Base-by-base conservation (phyloP, 2,329 filamentous ascomycete species). In the Xylariaceae sp. region DNA sequence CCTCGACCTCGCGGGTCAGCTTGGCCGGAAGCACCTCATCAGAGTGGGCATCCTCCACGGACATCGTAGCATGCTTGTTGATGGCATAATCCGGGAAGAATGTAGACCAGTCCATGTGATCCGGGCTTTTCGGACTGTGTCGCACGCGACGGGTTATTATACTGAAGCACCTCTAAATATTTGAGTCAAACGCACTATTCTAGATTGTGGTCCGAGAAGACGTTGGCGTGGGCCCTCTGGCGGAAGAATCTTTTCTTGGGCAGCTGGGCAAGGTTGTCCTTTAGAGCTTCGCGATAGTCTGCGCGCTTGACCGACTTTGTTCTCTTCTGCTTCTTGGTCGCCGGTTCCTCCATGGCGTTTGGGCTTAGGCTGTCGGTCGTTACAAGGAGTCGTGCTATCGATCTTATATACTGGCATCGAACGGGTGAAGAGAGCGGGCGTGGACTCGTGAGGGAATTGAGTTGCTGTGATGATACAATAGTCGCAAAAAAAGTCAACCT, bases 231-330 rank as follows among this genome's bases (percentile, higher is more conserved):
- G 35, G 94, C 94, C 68, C 94, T 82, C 71, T 99, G 94, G 48
- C 94, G 83, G 69, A 96, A 99, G 73, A 94, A 96, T 74, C 88
- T 92, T 77, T 99, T 99, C 71, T 89, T 86, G 10, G 94, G 94
- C 62, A 96, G 72, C 61, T 83, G 78, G 36, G 72, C 71, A 18
- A 70, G 75, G 63, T 79, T 75, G 54, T 79, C 72, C 35, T 71
- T 70, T 45, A 76, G 75, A 46, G 75, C 71, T 48, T 76, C 76
- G 59, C 80, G 82, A 64, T 87, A 88, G 51, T 79, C 78, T 50
- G 83, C 78, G 22, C 22, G 22, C 22, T 27, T 27, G 22, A 27
- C 7, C 22, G 4, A 27, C 22, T 27, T 27, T 27, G 22, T 27
- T 57, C 87, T 83, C 72, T 84, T 85, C 60, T 82, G 77, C 51